phyloP scores from a whole-genome alignment of 2,329 filamentous ascomycete genomes.

The Talaromyces piceae region DNA sequence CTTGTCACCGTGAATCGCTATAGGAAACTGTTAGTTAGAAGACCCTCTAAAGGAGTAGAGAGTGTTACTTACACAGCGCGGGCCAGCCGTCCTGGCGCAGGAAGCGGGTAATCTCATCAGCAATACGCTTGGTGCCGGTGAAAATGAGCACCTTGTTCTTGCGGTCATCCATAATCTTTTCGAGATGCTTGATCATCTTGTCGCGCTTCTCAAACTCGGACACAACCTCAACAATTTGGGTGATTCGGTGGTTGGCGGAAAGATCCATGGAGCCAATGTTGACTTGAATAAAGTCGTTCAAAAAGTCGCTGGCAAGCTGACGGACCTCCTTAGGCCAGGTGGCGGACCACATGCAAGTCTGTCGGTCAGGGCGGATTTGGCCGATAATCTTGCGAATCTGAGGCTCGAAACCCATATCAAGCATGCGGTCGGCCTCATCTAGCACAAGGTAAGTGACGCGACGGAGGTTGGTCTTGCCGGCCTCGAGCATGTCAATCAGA shows the following conservation, averaged over 20 bases:
- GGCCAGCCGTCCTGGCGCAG: slow-evolving; percentile 97
- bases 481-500: slow-evolving; percentile 97
- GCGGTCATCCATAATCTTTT: slow-evolving; percentile 96
- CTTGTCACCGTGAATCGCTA: slow-evolving; percentile 97
- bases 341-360: slow-evolving; percentile 99
- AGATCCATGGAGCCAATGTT: slow-evolving; percentile 97
- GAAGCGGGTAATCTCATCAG: slow-evolving; percentile 95
- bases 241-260: slow-evolving; percentile 94
- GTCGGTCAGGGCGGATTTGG: slow-evolving; percentile 95
- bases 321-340: slow-evolving; percentile 99
- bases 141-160: slow-evolving; percentile 94
- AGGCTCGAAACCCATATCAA: slow-evolving; percentile 99
- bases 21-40: slow-evolving; percentile 21
- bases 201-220: slow-evolving; percentile 97
- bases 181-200: slow-evolving; percentile 92
- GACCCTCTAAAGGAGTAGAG: neutral
- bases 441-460: slow-evolving; percentile 97
- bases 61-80: slow-evolving; percentile 67
- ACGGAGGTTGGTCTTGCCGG: slow-evolving; percentile 94
- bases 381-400: slow-evolving; percentile 98
- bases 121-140: slow-evolving; percentile 77
- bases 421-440: slow-evolving; percentile 98
- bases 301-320: slow-evolving; percentile 80
- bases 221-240: slow-evolving; percentile 93
- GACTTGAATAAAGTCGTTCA: slow-evolving; percentile 95